Conservation (phyloP, 2,329 filamentous ascomycete genomes). For the Harringtonia lauricola region DNA sequence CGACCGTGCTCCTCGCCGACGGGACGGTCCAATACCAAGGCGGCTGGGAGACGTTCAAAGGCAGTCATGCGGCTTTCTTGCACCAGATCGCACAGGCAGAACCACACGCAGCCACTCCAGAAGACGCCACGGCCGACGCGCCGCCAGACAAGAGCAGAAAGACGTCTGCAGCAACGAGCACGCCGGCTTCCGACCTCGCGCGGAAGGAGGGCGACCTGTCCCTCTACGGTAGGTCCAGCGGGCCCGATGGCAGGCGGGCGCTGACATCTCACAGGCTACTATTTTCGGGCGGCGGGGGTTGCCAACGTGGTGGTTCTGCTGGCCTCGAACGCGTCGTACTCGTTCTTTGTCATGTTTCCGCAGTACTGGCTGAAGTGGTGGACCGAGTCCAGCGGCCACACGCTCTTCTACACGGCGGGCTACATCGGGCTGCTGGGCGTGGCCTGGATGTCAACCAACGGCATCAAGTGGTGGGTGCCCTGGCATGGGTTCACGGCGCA, state of each 20-base stretch:
- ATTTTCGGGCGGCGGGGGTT: slow-evolving; percentile 17
- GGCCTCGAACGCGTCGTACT: slow-evolving; percentile 14
- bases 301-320: slow-evolving; percentile 18
- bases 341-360: slow-evolving; percentile 24
- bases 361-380: slow-evolving; percentile 28
- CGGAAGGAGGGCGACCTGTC: slow-evolving; percentile 22
- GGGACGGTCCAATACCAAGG: slow-evolving; percentile 26
- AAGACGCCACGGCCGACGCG: too few relatives aligned
- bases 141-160: too few relatives aligned
- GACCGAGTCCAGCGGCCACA: slow-evolving; percentile 19
- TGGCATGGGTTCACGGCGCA: neutral
- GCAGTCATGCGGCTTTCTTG: neutral
- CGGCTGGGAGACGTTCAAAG: slow-evolving; percentile 22
- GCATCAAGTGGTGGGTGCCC: slow-evolving; percentile 19
- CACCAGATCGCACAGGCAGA: neutral
- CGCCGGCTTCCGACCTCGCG: slow-evolving; percentile 8
- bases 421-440: slow-evolving; percentile 23
- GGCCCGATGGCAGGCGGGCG: too few relatives aligned
- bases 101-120: too few relatives aligned
- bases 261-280: slow-evolving; percentile 14
- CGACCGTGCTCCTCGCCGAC: slow-evolving; percentile 27
- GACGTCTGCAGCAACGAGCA: neutral
- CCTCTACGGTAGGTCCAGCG: slow-evolving; percentile 21
- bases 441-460: slow-evolving; percentile 25
- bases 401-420: slow-evolving; percentile 22